Evolutionary conservation across 352 stramenopile species (phyloP), one percentile per base, ranked within the genome.

Genomic region (Phytophthora sp.): DNA sequence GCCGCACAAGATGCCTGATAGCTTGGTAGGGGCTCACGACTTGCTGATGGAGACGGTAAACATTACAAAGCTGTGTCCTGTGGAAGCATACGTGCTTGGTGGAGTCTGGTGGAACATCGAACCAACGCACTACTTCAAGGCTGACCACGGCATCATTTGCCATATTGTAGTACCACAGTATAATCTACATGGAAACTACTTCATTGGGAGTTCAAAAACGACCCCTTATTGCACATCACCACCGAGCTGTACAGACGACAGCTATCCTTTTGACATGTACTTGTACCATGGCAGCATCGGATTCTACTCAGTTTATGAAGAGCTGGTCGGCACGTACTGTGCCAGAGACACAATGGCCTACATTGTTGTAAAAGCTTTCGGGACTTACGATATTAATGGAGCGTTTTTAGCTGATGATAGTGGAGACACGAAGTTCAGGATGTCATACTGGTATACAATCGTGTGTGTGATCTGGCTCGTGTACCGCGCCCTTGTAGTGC

Each of bases 171-270:
- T 54, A 5, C 44, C 55, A 7, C 55, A 64, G 38, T 64, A 62
- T 34, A 62, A 62, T 38, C 10, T 42, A 4, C 54, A 62, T 15
- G 58, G 58, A 3, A 30, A 59, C 12, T 66, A 66, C 26, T 18
- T 55, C 4, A 37, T 62, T 12, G 54, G 32, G 10, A 46, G 30
- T 12, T 20, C 23, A 12, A 27, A 21, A 31, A 21, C 37, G 4
- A n/a, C 23, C 9, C 24, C 35, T 17, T 46, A 26, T 21, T 15
- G 9, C 37, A 28, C 32, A 5, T 34, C 31, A 2, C 46, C 46
- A 11, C 11, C 28, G 6, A 32, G 28, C 28, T 32, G 28, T 11
- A 11, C 28, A 6, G 28, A 32, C 11, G 28, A 32, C 11, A 32
- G 28, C 28, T 32, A 32, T 11, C 28, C 28, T 11, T 32, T 32